Base-by-base conservation (phyloP, 1,284 basidiomycete species). In the Hymenochaete sp. region DNA sequence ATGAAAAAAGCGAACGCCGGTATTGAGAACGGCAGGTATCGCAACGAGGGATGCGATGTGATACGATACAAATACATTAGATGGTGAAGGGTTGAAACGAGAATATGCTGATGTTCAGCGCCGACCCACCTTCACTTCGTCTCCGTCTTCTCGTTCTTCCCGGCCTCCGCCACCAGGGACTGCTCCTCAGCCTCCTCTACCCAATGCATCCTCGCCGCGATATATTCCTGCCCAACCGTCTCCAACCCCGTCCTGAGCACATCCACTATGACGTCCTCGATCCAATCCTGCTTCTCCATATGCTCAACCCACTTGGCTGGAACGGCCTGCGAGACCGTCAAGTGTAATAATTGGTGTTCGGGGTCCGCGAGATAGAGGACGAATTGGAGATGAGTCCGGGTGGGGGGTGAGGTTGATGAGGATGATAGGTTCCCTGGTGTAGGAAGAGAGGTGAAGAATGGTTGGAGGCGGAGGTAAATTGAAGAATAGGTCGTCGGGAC, bases 271-370 rank as follows among this genome's bases (percentile, higher is more conserved):
- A 85, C 64, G 60, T 96, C 91, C 64, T 97, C 93, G 3, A 96
- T 91, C 93, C 93, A 97, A 42, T 93, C 89, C 59, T 90, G 87
- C 51, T 85, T 77, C 59, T 95, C 92, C 77, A 88, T 92, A 26
- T 93, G 69, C 1, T 81, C 77, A 44, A 96, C 62, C 93, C 93
- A 97, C 45, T 73, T 68, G 5, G 66, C 72, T 0, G 93, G 90
- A 9, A 92, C 72, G 5, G 79, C 73, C 59, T 97, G 93, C 4
- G 86, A 87, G 42, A 88, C 62, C 0, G 86, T 88, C 5, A 78
- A 79, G 59, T 83, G 82, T 4, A 71, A 70, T 41, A 97, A 67
- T 33, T 79, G 72, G 61, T 97, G 89, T 5, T 68, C 68, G 3
- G 92, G 88, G 62, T 96, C 93, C 27, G 74, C 75, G 3, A 97